Percentiles rank a stretch among this genome's conserved stretches.
Evolutionary conservation across 805 yeast species (phyloP).

Genomic region (Suhomyces tanzawaensis): DNA sequence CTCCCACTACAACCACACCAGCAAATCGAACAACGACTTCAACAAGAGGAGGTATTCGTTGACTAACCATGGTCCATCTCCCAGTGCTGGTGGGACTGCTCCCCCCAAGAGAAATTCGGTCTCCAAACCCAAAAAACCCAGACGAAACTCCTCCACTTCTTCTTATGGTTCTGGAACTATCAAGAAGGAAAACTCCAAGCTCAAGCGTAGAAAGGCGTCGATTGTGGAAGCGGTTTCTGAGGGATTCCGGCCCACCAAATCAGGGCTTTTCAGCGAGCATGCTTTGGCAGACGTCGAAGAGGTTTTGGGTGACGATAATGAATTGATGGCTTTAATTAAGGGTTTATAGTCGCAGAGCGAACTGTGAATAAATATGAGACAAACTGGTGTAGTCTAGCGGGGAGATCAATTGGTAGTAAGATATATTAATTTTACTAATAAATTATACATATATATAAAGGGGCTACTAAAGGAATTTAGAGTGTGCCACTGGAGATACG

Average conservation of each 20-base stretch:
- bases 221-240: conserved; percentile 74
- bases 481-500: too few species aligned
- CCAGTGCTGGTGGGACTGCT: not conserved
- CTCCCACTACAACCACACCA: conserved; percentile 24
- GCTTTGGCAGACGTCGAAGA: conserved; percentile 76
- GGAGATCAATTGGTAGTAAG: too few species aligned
- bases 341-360: conserved; percentile 20
- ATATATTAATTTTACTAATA: too few species aligned
- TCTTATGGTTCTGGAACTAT: conserved; percentile 4
- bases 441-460: too few species aligned
- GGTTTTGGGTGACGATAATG: conserved; percentile 51
- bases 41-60: conserved; percentile 24
- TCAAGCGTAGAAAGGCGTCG: conserved; percentile 57
- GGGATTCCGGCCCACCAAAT: conserved; percentile 70
- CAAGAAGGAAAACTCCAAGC: conserved; percentile 3
- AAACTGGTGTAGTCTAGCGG: too few species aligned
- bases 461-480: too few species aligned
- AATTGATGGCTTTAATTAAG: conserved; percentile 42
- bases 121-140: conserved; percentile 2
- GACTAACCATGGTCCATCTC: conserved; percentile 8
- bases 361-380: too few species aligned
- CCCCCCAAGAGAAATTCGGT: conserved; percentile 7
- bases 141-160: conserved; percentile 5
- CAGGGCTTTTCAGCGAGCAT: conserved; percentile 74
- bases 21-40: conserved; percentile 26